Base-by-base conservation (phyloP, 257 asterid species). In the Solanum medicagineum region DNA sequence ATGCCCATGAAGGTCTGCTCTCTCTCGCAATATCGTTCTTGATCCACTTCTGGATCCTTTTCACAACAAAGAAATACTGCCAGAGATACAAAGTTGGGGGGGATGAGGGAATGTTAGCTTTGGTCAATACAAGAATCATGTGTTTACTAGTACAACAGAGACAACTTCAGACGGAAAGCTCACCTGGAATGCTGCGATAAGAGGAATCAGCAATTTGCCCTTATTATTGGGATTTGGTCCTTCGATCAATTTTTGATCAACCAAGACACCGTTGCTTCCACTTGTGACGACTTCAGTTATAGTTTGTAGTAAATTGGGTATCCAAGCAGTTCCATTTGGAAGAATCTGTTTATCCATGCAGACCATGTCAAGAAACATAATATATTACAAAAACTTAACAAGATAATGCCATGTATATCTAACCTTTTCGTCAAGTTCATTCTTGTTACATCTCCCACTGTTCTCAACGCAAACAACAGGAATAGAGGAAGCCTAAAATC, bases 381-480 rank as follows among this genome's bases (percentile, higher is more conserved):
- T n/a, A 1, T 2, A 32, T 14, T 20, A 68, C n/a, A 40, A 56
- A 70, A 1, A 49, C 11, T 54, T 8, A 54, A 7, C 10, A 62
- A 71, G 66, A 36, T 77, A 55, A 45, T 75, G 73, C 10, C 65
- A 53, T 11, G 10, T 32, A 0, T 8, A 0, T 53, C 88, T 42
- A 47, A 97, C 99, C 99, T 95, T 97, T 89, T 97, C 99, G 11
- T 95, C 98, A 7, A 69, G 36, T 51, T 97, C 98, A 65, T 97
- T 97, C 97, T 95, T 97, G 92, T 89, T 91, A 85, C 99, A 97
- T 87, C 99, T 93, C 85, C 98, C 98, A 57, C 98, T 97, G 91
- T 97, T 97, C 91, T 97, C 99, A 87, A 95, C 99, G 92, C 95
- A 90, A 85, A 95, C 99, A 86, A 95, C 90, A 10, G 98, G 97